Conservation (phyloP, 352 stramenopile genomes). For the Phytopythium vexans region DNA sequence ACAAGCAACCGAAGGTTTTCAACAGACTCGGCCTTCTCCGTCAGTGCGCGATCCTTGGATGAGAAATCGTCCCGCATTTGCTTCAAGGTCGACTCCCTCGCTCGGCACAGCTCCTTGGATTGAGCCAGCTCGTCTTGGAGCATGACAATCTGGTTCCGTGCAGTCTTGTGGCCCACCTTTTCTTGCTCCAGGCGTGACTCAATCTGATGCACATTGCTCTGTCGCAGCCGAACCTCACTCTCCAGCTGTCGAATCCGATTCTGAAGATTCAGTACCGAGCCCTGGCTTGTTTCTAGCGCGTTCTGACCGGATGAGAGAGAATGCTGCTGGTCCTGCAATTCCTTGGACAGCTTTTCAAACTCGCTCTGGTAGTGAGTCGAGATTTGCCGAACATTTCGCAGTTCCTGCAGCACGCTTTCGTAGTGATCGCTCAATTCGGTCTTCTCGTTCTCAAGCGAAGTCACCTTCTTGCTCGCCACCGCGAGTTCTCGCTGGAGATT, state of each 20-base stretch:
- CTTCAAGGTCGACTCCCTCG: conserved; percentile 50
- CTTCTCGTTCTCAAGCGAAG: conserved; percentile 48
- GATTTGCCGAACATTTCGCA: conserved; percentile 56
- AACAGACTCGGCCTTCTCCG: conserved; percentile 57
- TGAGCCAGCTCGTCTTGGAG: conserved; percentile 61
- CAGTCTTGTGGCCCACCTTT: conserved; percentile 46
- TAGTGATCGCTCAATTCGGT: conserved; percentile 50
- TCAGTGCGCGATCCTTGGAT: conserved; percentile 50
- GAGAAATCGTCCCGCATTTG: conserved; percentile 59
- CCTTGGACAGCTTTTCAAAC: conserved; percentile 68
- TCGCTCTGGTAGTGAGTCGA: conserved; percentile 70
- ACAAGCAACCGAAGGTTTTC: conserved; percentile 75
- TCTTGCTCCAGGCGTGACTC: conserved; percentile 71
- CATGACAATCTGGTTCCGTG: conserved; percentile 53
- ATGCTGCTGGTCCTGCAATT: conserved; percentile 55
- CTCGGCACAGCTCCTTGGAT: conserved; percentile 42
- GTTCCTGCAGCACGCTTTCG: conserved; percentile 43
- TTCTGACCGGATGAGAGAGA: conserved; percentile 54
- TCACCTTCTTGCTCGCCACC: conserved; percentile 28
- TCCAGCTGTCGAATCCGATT: conserved; percentile 62
- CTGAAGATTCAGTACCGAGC: conserved; percentile 50
- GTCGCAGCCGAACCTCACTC: conserved; percentile 54
- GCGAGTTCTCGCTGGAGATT: conserved; percentile 40
- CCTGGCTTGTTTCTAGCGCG: conserved; percentile 53
- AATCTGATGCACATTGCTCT: conserved; percentile 46